Evolutionary conservation across 2,329 filamentous ascomycete species (phyloP).

Genomic region (Sporothrix protearum): DNA sequence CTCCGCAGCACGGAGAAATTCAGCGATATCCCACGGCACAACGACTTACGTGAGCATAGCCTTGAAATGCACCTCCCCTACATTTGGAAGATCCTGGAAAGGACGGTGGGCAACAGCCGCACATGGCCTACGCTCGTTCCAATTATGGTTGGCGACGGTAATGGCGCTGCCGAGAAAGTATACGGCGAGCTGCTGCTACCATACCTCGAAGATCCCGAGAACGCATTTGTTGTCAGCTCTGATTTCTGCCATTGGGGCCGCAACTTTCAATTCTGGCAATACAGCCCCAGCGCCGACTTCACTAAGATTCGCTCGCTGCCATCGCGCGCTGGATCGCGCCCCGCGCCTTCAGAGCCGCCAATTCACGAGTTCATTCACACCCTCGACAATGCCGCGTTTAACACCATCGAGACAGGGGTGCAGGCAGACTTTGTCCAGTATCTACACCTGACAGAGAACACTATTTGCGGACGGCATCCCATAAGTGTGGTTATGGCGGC

Average conservation of each 20-base stretch:
- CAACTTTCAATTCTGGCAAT: slow-evolving; percentile 80
- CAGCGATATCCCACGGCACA: slow-evolving; percentile 58
- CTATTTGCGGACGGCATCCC: slow-evolving; percentile 90
- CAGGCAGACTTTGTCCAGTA: slow-evolving; percentile 68
- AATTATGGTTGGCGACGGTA: slow-evolving; percentile 77
- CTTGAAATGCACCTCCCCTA: slow-evolving; percentile 97
- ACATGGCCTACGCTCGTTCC: slow-evolving; percentile 74
- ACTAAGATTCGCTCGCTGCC: slow-evolving; percentile 41
- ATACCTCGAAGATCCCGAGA: slow-evolving; percentile 70
- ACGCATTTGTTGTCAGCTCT: slow-evolving; percentile 83
- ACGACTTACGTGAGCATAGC: slow-evolving; percentile 84
- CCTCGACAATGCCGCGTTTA: slow-evolving; percentile 79
- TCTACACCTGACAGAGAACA: slow-evolving; percentile 73
- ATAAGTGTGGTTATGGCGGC: slow-evolving; percentile 92
- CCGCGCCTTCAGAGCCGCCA: slow-evolving; percentile 41
- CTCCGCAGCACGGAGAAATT: slow-evolving; percentile 55
- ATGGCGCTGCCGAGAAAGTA: slow-evolving; percentile 59
- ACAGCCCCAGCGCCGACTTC: slow-evolving; percentile 52
- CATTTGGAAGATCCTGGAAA: slow-evolving; percentile 70
- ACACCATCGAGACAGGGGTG: slow-evolving; percentile 72
- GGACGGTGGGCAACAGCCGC: slow-evolving; percentile 42
- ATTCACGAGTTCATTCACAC: slow-evolving; percentile 83
- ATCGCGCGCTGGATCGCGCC: slow-evolving; percentile 31
- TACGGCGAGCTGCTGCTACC: slow-evolving; percentile 70
- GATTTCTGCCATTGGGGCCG: slow-evolving; percentile 97